phyloP scores from a whole-genome alignment of 768 basidiomycete genomes.

The Agaricus sinodeliciosus region DNA sequence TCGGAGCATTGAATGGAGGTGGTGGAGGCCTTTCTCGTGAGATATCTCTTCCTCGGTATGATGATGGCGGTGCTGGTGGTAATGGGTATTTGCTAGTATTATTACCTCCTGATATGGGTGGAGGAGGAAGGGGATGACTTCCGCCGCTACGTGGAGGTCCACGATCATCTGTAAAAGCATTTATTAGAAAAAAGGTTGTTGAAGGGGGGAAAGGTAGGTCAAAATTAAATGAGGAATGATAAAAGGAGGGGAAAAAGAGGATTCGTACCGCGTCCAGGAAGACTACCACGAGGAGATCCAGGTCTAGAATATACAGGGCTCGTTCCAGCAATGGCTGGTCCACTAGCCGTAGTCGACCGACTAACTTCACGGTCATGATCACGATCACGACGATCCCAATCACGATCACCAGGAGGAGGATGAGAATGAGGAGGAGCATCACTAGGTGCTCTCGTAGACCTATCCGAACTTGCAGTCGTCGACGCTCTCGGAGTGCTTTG shows the following conservation, averaged over 20 bases:
- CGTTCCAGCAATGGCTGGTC: background rate
- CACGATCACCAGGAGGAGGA: background rate
- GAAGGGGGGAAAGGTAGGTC: background rate
- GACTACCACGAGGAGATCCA: background rate
- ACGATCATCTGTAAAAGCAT: background rate
- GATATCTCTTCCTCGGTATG: conserved; percentile 11
- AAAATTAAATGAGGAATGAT: background rate
- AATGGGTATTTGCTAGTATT: background rate
- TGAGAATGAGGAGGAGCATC: background rate
- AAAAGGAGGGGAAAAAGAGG: background rate
- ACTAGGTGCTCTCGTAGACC: background rate
- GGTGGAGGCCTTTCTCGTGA: conserved; percentile 28
- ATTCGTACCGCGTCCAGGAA: background rate
- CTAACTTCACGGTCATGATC: background rate
- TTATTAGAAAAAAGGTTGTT: background rate
- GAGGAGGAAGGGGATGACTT: background rate
- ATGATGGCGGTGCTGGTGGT: conserved; percentile 3
- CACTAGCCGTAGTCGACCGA: background rate
- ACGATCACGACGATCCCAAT: background rate
- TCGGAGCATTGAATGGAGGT: background rate
- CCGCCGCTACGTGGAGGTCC: background rate
- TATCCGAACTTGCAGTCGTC: background rate
- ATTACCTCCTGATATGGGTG: background rate
- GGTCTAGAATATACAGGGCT: conserved; percentile 2
- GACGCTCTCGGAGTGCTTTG: background rate